Base-by-base conservation (phyloP, 1,284 basidiomycete species). In the Microbotryomycetes sp. region DNA sequence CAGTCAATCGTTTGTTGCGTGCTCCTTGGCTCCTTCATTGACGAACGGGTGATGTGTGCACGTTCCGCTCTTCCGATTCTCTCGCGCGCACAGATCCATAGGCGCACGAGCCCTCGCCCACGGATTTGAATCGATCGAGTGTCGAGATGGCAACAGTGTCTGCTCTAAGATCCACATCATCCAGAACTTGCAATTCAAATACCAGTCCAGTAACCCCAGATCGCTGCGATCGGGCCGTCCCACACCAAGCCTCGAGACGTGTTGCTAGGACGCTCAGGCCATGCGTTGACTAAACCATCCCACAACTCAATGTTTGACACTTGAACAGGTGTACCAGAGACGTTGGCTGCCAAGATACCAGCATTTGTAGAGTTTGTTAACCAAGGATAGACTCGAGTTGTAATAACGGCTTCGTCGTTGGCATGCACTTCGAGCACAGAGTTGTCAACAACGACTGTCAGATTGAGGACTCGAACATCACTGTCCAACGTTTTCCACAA, bases 381-480 rank as follows among this genome's bases (percentile, higher is more conserved):
- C 59, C 59, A 66, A 15, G 64, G 64, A 62, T 74, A 75, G 14
- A 70, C 66, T n/a, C 73, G 65, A 19, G 73, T 74, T 6, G 74
- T 63, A n/a, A 75, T 63, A 6, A 71, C 64, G 26, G 68, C 63
- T 49, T 71, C 68, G 55, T 74, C 71, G 54, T 75, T 75, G n/a
- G 72, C 71, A 46, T 71, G 71, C 16, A 75, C 69, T 52, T 75
- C 73, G n/a, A 75, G 46, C 14, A 74, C 58, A 32, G 71, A 71
- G 57, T 70, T 67, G 59, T 75, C 74, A 28, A 74, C 58, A 26
- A 73, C 59, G n/a, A 75, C 65, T 0, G 64, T 66, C 29, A 74
- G 56, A 31, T 68, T 60, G 46, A 74, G 67, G 2, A 58, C 54
- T 5, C 49, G 31, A 3, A 29, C 49, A 26, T 16, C 49, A 2